Percentiles rank a stretch among this genome's conserved stretches.
Evolutionary conservation across 352 stramenopile genomes (phyloP).

Genomic region (Phytophthora tubulina): DNA sequence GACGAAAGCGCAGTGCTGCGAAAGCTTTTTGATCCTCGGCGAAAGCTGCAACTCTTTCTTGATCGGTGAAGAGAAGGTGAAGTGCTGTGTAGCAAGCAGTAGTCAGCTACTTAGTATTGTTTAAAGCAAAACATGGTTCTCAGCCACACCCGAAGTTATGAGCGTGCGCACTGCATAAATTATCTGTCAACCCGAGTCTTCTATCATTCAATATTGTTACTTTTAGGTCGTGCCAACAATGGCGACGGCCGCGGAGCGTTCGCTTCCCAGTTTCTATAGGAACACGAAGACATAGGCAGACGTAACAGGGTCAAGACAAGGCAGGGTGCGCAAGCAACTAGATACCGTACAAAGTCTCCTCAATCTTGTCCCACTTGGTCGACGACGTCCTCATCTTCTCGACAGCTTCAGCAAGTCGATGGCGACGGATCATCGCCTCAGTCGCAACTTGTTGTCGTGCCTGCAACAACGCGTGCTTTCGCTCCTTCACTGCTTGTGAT

Average conservation of each 20-base stretch:
- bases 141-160: no score
- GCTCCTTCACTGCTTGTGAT: constrained; percentile 67
- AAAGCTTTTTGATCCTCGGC: background rate
- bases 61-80: no score
- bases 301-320: constrained; percentile 21
- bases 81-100: no score
- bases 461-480: constrained; percentile 66
- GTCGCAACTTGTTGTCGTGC: constrained; percentile 71
- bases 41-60: no score
- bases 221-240: constrained; percentile 20
- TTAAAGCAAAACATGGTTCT: no score
- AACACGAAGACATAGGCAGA: constrained; percentile 14
- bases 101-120: no score
- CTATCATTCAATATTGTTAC: constrained; percentile 28
- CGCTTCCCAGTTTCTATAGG: constrained; percentile 28
- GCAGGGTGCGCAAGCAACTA: constrained; percentile 22
- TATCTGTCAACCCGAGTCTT: background rate
- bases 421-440: constrained; percentile 73
- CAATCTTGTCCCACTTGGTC: constrained; percentile 85
- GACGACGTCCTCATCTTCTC: constrained; percentile 64
- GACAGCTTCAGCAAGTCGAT: constrained; percentile 72
- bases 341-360: constrained; percentile 75
- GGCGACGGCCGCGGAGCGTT: constrained; percentile 5
- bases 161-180: background rate
- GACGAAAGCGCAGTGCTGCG: constrained; percentile 1